Percentiles rank a stretch among this genome's conserved stretches.
Evolutionary conservation across 768 basidiomycete species (phyloP).

Genomic region (Amylocystis lapponica): DNA sequence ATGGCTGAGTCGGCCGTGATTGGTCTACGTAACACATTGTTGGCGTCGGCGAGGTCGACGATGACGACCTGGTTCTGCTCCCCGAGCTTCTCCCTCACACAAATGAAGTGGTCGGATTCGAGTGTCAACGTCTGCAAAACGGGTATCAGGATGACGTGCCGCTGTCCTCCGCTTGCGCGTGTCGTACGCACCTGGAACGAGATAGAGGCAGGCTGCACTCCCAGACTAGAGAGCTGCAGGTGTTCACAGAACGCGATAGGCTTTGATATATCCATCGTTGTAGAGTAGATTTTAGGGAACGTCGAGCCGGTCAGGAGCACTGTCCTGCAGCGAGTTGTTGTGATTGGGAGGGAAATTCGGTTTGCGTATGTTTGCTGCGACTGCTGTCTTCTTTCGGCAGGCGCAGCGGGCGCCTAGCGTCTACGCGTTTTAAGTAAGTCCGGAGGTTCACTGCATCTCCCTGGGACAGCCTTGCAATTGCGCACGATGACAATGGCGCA

Average conservation of each 20-base stretch:
- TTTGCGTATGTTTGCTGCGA: slow-evolving; percentile 14
- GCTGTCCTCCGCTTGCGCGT: slow-evolving; percentile 22
- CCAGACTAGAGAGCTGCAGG: slow-evolving; percentile 90
- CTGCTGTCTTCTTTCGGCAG: slow-evolving; percentile 1
- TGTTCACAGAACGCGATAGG: slow-evolving; percentile 89
- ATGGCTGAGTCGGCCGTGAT: slow-evolving; percentile 99
- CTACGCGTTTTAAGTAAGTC: no score
- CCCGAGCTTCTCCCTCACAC: slow-evolving; percentile 91
- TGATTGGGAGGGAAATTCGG: slow-evolving; percentile 4
- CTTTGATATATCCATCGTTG: slow-evolving; percentile 43
- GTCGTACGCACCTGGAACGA: slow-evolving; percentile 79
- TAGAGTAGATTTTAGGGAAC: slow-evolving; percentile 16
- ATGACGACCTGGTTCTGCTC: slow-evolving; percentile 98
- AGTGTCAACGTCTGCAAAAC: slow-evolving; percentile 74
- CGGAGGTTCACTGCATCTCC: no score
- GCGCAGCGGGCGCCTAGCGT: background rate
- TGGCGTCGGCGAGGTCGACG: slow-evolving; percentile 94
- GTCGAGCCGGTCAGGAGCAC: slow-evolving; percentile 21
- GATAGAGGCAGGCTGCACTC: slow-evolving; percentile 94
- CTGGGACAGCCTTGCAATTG: no score
- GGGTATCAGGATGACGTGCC: slow-evolving; percentile 1
- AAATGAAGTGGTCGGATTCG: slow-evolving; percentile 98
- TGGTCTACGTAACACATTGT: slow-evolving; percentile 92
- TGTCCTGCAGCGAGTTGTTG: slow-evolving; percentile 16
- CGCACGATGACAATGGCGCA: no score